Conservation (phyloP, 1,284 basidiomycete species). For the Ceratobasidium sp. region DNA sequence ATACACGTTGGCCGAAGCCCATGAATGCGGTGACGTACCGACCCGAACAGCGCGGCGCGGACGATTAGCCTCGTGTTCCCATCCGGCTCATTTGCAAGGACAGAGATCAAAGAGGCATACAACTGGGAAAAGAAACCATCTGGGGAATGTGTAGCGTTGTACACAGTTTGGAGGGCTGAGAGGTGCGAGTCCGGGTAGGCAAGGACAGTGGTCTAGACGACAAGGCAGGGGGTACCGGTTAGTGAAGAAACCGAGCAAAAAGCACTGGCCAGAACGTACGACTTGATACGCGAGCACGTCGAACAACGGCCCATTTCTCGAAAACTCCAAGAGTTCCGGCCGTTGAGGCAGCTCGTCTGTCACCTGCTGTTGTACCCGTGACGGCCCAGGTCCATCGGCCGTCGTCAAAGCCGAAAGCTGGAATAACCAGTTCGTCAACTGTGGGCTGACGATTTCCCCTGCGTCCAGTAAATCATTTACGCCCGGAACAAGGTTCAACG, state of each 20-base stretch:
- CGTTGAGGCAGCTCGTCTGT: slow-evolving; percentile 17
- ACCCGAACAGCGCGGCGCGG: slow-evolving; percentile 33
- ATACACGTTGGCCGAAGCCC: slow-evolving; percentile 20
- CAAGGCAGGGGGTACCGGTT: background rate
- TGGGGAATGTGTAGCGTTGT: slow-evolving; percentile 3
- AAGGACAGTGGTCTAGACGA: slow-evolving; percentile 5
- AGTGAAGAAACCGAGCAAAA: background rate
- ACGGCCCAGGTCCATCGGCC: background rate
- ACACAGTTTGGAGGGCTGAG: slow-evolving; percentile 22
- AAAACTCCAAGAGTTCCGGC: slow-evolving; percentile 35
- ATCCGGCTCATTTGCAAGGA: slow-evolving; percentile 16
- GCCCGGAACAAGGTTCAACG: slow-evolving; percentile 24
- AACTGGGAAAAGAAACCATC: slow-evolving; percentile 21
- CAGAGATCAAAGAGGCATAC: slow-evolving; percentile 21
- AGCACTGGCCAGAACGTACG: background rate
- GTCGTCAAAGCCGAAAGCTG: slow-evolving; percentile 28
- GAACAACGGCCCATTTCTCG: slow-evolving; percentile 18
- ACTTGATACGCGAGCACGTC: slow-evolving; percentile 23
- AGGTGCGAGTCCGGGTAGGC: slow-evolving; percentile 12
- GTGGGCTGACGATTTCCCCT: slow-evolving; percentile 21
- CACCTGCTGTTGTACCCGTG: background rate
- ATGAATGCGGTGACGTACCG: slow-evolving; percentile 11
- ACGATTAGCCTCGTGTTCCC: slow-evolving; percentile 31
- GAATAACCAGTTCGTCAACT: slow-evolving; percentile 31
- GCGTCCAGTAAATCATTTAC: slow-evolving; percentile 23